Evolutionary conservation across 108 stramenopile genomes (phyloP), one percentile per base, ranked within the genome.

Genomic region (Fragilariopsis cylindrus): DNA sequence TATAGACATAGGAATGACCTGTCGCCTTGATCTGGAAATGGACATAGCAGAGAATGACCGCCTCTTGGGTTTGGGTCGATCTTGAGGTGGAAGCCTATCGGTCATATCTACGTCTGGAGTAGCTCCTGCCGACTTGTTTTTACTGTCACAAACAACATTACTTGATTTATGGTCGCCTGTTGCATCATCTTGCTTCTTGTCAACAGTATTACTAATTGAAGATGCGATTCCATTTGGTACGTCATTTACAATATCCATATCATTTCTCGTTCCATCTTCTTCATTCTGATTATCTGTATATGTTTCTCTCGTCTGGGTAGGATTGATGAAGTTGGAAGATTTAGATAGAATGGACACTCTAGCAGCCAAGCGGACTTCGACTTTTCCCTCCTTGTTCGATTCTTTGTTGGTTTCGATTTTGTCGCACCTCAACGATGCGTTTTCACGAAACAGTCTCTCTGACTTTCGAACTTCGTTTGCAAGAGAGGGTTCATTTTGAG

Each of bases 1-100:
- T 57, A 90, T 81, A 16, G 84, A 55, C 5, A 81, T 69, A 21
- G 85, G 81, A 48, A 79, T 70, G 7, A 74, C 55, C 30, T 86
- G 77, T 56, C 76, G 74, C 52, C 80, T 82, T 48, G 70, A 64
- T 41, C 74, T 76, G 1, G 81, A 53, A 12, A 77, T 44, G 13
- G 60, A 70, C 6, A 86, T 64, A 8, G 75, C 70, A 2, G 16
- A 44, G 48, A 79, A 79, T 5, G 75, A 63, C 18, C 64, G 75
- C 67, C 66, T n/a, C 39, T 62, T 71, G 40, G 41, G 49, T 58
- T 57, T n/a, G 21, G 21, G 21, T 30, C 5, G 7, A 13, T 57
- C 12, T 16, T 71, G 57, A 5, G 57, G 7, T 70, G 48, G 21
- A 72, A 55, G 16, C n/a, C 15, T 54, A 75, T 47, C 74, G 46